Evolutionary conservation across 139 green algal genomes (phyloP).

Genomic region (Microglena sp.): DNA sequence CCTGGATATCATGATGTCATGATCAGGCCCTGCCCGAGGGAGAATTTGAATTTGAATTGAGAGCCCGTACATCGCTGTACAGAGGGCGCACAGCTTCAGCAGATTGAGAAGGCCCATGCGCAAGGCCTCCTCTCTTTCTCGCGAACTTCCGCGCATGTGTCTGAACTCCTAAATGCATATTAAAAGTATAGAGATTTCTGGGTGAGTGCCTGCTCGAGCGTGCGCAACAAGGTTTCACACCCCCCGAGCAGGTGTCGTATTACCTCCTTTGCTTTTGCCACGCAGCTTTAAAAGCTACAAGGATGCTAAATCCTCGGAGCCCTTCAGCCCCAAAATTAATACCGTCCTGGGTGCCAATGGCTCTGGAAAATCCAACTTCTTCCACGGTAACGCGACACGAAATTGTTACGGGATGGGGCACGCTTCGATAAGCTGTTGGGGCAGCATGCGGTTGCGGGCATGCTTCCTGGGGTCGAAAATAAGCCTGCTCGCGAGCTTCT

Average conservation of each 20-base stretch:
- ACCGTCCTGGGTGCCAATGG: constrained; percentile 94
- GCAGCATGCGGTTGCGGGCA: too few species aligned
- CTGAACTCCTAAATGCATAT: too few species aligned
- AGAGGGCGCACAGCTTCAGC: too few species aligned
- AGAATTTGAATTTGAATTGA: too few species aligned
- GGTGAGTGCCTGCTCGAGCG: not conserved
- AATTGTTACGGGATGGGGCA: not conserved
- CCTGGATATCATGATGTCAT: too few species aligned
- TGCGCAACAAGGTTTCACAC: not conserved
- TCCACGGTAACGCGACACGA: constrained; percentile 93
- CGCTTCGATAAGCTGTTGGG: not conserved
- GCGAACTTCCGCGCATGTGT: too few species aligned
- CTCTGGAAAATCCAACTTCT: constrained; percentile 99
- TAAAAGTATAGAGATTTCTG: not conserved
- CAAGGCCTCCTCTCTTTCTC: too few species aligned
- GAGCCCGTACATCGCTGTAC: too few species aligned
- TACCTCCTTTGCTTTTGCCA: constrained; percentile 78
- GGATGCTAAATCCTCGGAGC: constrained; percentile 77
- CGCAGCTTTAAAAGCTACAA: constrained; percentile 98
- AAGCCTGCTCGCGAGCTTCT: too few species aligned
- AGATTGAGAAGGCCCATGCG: too few species aligned
- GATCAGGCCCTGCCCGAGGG: too few species aligned
- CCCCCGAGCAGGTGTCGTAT: not conserved
- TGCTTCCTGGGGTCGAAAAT: too few species aligned
- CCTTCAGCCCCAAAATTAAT: constrained; percentile 84